phyloP scores from a whole-genome alignment of 164 flowering plant species.

The Liquidambar formosana region DNA sequence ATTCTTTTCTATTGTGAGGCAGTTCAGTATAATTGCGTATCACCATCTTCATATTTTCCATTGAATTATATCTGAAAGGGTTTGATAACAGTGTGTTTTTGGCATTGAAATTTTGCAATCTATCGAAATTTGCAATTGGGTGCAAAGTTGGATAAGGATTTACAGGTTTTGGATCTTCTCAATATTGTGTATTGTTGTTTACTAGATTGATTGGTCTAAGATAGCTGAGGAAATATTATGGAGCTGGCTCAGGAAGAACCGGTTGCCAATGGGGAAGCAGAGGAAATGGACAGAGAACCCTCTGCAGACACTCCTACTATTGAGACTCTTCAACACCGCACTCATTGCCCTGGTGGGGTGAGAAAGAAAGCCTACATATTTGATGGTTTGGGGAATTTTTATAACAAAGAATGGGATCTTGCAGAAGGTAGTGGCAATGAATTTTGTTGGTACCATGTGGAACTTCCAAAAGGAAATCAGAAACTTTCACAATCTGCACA shows the following conservation, averaged over 20 bases:
- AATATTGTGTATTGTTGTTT: not conserved
- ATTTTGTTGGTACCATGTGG: constrained; percentile 98
- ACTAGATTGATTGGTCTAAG: constrained; percentile 5
- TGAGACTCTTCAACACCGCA: constrained; percentile 23
- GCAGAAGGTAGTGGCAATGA: constrained; percentile 72
- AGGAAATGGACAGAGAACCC: constrained; percentile 37
- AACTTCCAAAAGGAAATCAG: constrained; percentile 81
- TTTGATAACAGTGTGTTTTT: not conserved
- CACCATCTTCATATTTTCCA: no score
- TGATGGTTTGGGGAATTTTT: constrained; percentile 80
- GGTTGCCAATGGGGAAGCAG: constrained; percentile 30
- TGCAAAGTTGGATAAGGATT: not conserved
- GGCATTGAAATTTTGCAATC: not conserved
- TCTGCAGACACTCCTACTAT: constrained; percentile 23
- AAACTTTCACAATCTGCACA: constrained; percentile 79
- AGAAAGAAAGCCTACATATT: constrained; percentile 81
- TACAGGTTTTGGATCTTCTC: constrained; percentile 7
- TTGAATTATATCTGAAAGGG: not conserved
- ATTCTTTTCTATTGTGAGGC: not conserved
- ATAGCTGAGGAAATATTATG: constrained; percentile 20
- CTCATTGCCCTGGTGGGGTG: constrained; percentile 64
- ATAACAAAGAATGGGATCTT: constrained; percentile 88
- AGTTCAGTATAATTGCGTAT: no score
- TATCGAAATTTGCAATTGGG: not conserved
- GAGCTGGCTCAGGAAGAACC: constrained; percentile 35